phyloP scores from a whole-genome alignment of 1,139 yeast species.

The Zhuliangozyma parablackwelliae region DNA sequence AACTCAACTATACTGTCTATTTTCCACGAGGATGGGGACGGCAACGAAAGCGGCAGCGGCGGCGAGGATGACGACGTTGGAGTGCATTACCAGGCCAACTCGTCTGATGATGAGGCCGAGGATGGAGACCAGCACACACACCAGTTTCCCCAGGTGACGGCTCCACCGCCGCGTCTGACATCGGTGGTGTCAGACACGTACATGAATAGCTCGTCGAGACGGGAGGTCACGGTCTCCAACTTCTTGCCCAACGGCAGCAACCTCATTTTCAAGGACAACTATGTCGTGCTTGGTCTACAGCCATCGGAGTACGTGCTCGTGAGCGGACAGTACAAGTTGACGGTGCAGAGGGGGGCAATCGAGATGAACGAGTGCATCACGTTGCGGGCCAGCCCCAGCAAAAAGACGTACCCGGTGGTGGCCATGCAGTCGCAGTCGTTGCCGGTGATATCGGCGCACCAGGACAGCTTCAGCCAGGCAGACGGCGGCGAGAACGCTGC shows the following conservation, averaged over 20 bases:
- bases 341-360: conserved; percentile 55
- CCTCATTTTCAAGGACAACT: conserved; percentile 23
- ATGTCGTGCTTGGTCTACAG: conserved; percentile 40
- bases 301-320: conserved; percentile 47
- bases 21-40: conserved; percentile 13
- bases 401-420: conserved; percentile 23
- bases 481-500: conserved; percentile 25
- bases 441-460: conserved; percentile 52
- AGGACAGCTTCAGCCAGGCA: conserved; percentile 19
- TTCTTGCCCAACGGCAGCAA: conserved; percentile 36
- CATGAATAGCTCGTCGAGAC: no score
- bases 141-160: conserved; percentile 1
- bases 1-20: conserved; percentile 11
- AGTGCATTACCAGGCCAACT: conserved; percentile 19
- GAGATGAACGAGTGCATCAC: conserved; percentile 52
- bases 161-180: conserved; percentile 1
- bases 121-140: conserved; percentile 3
- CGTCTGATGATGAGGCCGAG: conserved; percentile 22
- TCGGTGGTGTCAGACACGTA: background rate
- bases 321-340: conserved; percentile 54
- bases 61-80: conserved; percentile 16
- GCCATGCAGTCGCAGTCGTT: conserved; percentile 54
- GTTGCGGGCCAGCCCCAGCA: conserved; percentile 26
- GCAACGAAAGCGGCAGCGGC: conserved; percentile 10
- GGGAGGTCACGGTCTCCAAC: conserved; percentile 13